Evolutionary conservation across 2,329 filamentous ascomycete species (phyloP).

Genomic region (Teratosphaeriaceae sp.): DNA sequence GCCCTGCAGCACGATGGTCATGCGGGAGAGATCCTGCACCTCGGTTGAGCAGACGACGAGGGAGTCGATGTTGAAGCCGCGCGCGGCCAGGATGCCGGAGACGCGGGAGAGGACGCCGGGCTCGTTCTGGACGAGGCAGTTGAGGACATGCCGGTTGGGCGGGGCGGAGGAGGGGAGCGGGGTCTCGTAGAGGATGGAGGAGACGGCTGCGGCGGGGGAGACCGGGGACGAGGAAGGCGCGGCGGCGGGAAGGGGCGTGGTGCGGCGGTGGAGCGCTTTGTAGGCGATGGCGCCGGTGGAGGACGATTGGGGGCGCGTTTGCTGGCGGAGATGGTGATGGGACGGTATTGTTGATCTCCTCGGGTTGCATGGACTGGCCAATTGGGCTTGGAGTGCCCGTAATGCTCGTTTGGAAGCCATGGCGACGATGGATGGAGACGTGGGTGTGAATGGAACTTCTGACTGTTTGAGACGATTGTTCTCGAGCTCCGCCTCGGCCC

Average conservation of each 20-base stretch:
- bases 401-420: conserved; percentile 31
- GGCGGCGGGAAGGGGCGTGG: conserved; percentile 72
- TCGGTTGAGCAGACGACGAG: conserved; percentile 97
- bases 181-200: conserved; percentile 98
- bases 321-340: too few relatives aligned
- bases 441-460: not conserved
- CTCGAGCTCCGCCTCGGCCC: too few relatives aligned
- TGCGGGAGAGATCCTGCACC: conserved; percentile 91
- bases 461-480: conserved; percentile 4
- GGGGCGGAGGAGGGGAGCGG: conserved; percentile 75
- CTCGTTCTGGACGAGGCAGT: conserved; percentile 98
- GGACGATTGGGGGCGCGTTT: conserved; percentile 42
- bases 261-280: conserved; percentile 90
- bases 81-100: conserved; percentile 88
- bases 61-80: conserved; percentile 98
- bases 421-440: conserved; percentile 8
- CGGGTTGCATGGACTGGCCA: too few relatives aligned
- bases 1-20: conserved; percentile 96
- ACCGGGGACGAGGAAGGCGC: conserved; percentile 68
- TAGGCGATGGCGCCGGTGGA: conserved; percentile 94
- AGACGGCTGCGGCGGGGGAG: conserved; percentile 84
- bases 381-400: conserved; percentile 17
- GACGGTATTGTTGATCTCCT: too few relatives aligned
- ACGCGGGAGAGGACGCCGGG: conserved; percentile 94
- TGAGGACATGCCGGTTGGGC: conserved; percentile 91